Percentiles rank a stretch among this genome's conserved stretches.
These are phyloP conservation scores for Fusarium austroafricanum DNA, from an alignment of 2,329 filamentous ascomycete genomes.

Conservation along the genomic window DNA sequence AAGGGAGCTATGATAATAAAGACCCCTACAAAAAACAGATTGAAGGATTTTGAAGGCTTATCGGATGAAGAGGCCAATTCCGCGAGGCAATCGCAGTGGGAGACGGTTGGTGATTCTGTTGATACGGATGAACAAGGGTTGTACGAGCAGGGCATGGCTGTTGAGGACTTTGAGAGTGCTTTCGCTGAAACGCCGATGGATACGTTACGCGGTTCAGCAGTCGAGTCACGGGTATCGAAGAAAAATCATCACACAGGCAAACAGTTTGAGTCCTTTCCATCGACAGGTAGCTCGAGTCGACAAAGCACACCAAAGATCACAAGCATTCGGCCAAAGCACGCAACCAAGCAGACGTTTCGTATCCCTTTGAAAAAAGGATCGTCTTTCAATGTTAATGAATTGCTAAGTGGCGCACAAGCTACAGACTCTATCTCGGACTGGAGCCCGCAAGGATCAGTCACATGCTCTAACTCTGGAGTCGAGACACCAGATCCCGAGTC, in stretches of 20 bases:
- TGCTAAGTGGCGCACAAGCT: not conserved
- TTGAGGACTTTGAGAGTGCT: not conserved
- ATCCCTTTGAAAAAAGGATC: not conserved
- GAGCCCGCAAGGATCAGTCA: conserved; percentile 2
- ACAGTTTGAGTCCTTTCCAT: conserved; percentile 8
- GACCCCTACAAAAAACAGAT: conserved; percentile 51
- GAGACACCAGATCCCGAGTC: conserved; percentile 11
- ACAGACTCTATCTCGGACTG: conserved; percentile 3
- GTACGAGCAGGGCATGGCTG: not conserved
- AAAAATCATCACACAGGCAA: not conserved
- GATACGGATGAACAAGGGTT: conserved; percentile 5
- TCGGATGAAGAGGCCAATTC: conserved; percentile 49
- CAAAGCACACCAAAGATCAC: conserved; percentile 16
- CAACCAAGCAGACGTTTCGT: conserved; percentile 4
- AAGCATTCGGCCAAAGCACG: not conserved
- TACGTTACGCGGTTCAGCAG: not conserved
- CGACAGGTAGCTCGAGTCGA: conserved; percentile 8
- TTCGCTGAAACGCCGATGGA: not conserved
- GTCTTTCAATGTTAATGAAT: not conserved
- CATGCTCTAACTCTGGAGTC: conserved; percentile 16
- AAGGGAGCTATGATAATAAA: conserved; percentile 51
- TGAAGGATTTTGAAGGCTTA: conserved; percentile 47
- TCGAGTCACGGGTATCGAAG: not conserved
- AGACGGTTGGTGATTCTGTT: conserved; percentile 22
- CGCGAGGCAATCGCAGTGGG: conserved; percentile 45